phyloP scores from a whole-genome alignment of 2,329 filamentous ascomycete genomes.

The Penicillium sclerotigenum region DNA sequence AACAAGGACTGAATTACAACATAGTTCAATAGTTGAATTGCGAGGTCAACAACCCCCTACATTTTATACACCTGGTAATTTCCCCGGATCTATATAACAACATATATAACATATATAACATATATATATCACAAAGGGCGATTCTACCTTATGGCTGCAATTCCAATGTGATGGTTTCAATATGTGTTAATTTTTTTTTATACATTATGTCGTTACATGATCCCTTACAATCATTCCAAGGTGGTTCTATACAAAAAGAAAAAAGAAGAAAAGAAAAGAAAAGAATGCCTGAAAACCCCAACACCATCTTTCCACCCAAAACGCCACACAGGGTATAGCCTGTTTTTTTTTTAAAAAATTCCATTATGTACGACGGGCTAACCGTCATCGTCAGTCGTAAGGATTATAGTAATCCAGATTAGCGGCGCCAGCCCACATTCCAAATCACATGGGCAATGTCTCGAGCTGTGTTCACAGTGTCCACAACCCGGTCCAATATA shows the following conservation, averaged over 20 bases:
- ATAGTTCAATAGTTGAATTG: not conserved
- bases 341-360: not conserved
- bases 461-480: constrained; percentile 66
- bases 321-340: not conserved
- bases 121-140: no score
- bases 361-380: not conserved
- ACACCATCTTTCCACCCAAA: not conserved
- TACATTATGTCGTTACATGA: constrained; percentile 1
- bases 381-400: constrained; percentile 2
- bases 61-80: not conserved
- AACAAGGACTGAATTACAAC: not conserved
- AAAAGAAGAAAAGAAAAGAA: no score
- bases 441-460: constrained; percentile 66
- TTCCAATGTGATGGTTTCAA: not conserved
- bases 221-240: not conserved
- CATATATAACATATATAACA: no score
- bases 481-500: constrained; percentile 74
- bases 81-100: not conserved
- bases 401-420: constrained; percentile 17
- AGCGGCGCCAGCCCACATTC: constrained; percentile 63
- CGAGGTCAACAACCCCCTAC: not conserved
- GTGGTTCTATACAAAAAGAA: not conserved
- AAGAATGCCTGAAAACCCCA: no score
- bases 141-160: no score
- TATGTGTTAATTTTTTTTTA: not conserved